Base-by-base conservation (phyloP, 1,284 basidiomycete genomes). In the Takashimella tepidaria region DNA sequence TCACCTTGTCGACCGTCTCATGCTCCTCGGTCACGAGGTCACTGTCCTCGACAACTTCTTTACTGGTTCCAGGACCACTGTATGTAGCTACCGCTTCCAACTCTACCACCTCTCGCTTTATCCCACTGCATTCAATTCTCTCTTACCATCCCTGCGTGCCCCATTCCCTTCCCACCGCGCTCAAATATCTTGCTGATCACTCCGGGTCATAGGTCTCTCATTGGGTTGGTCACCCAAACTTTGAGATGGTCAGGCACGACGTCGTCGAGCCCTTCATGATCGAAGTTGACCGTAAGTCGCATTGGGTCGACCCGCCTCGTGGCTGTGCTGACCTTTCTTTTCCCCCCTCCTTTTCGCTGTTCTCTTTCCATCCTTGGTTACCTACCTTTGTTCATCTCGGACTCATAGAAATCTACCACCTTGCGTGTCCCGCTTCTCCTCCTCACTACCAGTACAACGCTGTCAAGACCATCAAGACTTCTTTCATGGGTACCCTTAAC, bases 31-130 rank as follows among this genome's bases (percentile, higher is more conserved):
- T 20, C 95, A 98, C 75, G 93, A 98, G 74, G 92, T 98, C 61
- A 92, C 91, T 50, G 95, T 98, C 54, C 78, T 98, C 51, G 95
- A 98, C 79, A 97, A 97, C 79, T 98, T 98, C 75, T 98, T 98
- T 79, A 97, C 93, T 21, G 95, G 95, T 20, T 89, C 88, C 51
- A 93, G 93, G 76, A 92, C 89, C 27, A 93, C 92, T 49, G 85
- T 97, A 62, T 50, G 63, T 57, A 3, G 24, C n/a, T 23, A 16
- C 46, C 44, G n/a, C 51, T 19, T 4, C 16, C 11, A 8, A 26
- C 41, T 27, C 16, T 22, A 41, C 44, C 48, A 19, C 44, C 22
- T n/a, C n/a, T n/a, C n/a, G n/a, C n/a, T n/a, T n/a, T n/a, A n/a
- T n/a, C n/a, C n/a, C n/a, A n/a, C n/a, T n/a, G n/a, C n/a, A n/a